Conservation (phyloP, 2,329 filamentous ascomycete species). For the Phoma sp. region DNA sequence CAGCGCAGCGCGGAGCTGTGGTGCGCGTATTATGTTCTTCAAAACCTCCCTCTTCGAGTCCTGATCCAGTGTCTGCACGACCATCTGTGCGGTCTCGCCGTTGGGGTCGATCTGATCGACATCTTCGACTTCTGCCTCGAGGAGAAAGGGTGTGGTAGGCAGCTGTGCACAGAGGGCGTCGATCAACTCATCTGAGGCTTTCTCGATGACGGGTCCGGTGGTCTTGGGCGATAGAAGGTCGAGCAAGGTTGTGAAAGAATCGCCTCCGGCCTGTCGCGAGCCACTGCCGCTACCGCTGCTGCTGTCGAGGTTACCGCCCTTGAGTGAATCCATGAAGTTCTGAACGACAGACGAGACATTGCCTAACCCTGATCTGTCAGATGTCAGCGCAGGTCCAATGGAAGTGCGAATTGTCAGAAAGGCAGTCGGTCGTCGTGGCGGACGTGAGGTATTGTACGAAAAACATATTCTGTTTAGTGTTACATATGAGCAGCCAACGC, state of each 20-base stretch:
- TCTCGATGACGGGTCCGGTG: conserved; percentile 78
- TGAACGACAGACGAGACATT: conserved; percentile 82
- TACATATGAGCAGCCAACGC: conserved; percentile 40
- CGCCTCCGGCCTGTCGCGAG: conserved; percentile 51
- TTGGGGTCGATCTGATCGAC: conserved; percentile 70
- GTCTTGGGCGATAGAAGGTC: conserved; percentile 81
- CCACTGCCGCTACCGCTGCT: conserved; percentile 46
- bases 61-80: conserved; percentile 73
- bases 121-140: conserved; percentile 71
- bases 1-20: conserved; percentile 88
- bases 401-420: conserved; percentile 14
- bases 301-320: conserved; percentile 57
- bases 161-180: conserved; percentile 79
- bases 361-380: conserved; percentile 55
- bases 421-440: conserved; percentile 37
- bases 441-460: conserved; percentile 31
- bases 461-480: conserved; percentile 45
- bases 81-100: conserved; percentile 71
- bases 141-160: conserved; percentile 76
- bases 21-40: conserved; percentile 81
- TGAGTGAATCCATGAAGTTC: conserved; percentile 85
- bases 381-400: conserved; percentile 29
- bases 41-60: conserved; percentile 82
- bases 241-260: conserved; percentile 80
- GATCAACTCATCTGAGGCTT: conserved; percentile 67